Conservation (phyloP, 257 asterid species). For the Anisodus tanguticus region DNA sequence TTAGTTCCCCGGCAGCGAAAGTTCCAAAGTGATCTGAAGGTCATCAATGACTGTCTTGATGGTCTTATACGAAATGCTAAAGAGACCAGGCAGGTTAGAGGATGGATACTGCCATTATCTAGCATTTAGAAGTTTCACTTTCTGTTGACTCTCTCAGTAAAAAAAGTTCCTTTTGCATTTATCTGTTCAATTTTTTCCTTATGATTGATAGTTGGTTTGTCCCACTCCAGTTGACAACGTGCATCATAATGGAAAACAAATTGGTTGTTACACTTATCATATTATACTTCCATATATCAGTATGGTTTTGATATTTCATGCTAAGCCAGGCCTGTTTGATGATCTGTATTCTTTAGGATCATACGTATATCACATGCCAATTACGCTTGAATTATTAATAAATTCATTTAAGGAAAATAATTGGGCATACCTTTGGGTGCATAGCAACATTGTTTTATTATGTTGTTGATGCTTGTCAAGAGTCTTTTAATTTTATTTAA, state of each 20-base stretch:
- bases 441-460: neutral
- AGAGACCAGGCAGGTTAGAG: slow-evolving; percentile 84
- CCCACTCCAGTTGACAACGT: neutral
- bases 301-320: slow-evolving; percentile 3
- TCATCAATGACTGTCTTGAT: slow-evolving; percentile 90
- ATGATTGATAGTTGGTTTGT: slow-evolving; percentile 15
- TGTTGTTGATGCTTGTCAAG: neutral
- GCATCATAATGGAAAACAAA: neutral
- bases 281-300: neutral
- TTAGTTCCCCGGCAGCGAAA: slow-evolving; percentile 88
- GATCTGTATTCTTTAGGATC: slow-evolving; percentile 10
- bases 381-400: neutral
- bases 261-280: neutral
- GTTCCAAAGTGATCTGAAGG: slow-evolving; percentile 86
- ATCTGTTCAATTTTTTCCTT: neutral
- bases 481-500: neutral
- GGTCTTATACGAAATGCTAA: slow-evolving; percentile 85
- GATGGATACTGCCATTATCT: slow-evolving; percentile 11
- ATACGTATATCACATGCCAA: slow-evolving; percentile 1
- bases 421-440: slow-evolving; percentile 23
- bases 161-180: neutral
- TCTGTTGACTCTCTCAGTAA: neutral
- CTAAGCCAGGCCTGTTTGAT: neutral
- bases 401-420: neutral
- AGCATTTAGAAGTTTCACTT: slow-evolving; percentile 13